A percentile compares a stretch with the other conserved stretches of the same genome.
Conservation (phyloP, 176 grass and related monocot genomes). For the Echinochloa phyllopogon region DNA sequence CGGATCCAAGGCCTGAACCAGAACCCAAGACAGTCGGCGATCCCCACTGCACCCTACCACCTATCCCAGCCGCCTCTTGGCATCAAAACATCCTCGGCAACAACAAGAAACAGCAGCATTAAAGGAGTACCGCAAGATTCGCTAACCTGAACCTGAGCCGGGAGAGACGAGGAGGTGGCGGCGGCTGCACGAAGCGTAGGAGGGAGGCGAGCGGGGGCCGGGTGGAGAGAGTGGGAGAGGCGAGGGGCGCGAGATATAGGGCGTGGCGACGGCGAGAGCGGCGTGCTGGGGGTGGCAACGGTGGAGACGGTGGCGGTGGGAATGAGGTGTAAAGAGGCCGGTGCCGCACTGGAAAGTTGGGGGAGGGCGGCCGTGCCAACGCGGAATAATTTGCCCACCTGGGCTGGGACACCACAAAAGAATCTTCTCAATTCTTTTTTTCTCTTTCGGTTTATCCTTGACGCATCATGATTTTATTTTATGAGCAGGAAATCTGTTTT, state of each 20-base stretch:
- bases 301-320: neutral
- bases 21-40: neutral
- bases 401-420: neutral
- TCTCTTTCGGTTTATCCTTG: neutral
- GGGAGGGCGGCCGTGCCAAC: conserved; percentile 40
- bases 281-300: conserved; percentile 32
- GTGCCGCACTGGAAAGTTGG: conserved; percentile 61
- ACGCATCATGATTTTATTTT: neutral
- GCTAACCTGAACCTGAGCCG: conserved; percentile 50
- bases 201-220: conserved; percentile 33
- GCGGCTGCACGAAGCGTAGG: conserved; percentile 42
- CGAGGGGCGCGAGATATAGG: conserved; percentile 46
- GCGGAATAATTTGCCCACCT: conserved; percentile 46
- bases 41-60: conserved; percentile 8
- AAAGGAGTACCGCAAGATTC: neutral
- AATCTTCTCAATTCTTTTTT: neutral
- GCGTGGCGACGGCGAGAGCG: conserved; percentile 20
- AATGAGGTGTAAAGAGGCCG: conserved; percentile 51
- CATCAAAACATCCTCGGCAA: conserved; percentile 3
- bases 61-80: neutral
- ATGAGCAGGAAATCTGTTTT: too few relatives aligned
- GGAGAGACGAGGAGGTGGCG: conserved; percentile 26
- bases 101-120: conserved; percentile 8
- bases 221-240: conserved; percentile 18
- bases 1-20: conserved; percentile 30